Evolutionary conservation across 2,329 filamentous ascomycete species (phyloP).

Genomic region (Allantophomopsis lycopodina): DNA sequence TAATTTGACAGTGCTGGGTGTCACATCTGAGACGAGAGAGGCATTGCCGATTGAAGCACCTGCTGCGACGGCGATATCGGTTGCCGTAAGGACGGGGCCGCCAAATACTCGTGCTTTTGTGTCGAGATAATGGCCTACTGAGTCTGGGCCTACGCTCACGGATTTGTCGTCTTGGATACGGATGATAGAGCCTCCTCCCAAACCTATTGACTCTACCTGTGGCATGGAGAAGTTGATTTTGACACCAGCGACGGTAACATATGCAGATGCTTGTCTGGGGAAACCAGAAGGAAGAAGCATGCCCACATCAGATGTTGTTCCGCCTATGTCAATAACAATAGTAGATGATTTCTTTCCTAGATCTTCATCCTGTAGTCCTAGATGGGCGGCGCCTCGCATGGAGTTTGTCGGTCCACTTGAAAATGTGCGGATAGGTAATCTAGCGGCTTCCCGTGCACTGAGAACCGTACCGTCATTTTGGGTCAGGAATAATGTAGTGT

Average conservation of each 20-base stretch:
- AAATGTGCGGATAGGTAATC: conserved; percentile 46
- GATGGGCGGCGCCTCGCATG: conserved; percentile 47
- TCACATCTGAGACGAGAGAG: conserved; percentile 6
- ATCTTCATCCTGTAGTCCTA: conserved; percentile 17
- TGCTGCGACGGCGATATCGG: conserved; percentile 29
- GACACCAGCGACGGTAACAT: conserved; percentile 35
- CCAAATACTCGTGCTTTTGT: conserved; percentile 36
- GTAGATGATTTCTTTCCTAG: conserved; percentile 10
- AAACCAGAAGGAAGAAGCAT: conserved; percentile 41
- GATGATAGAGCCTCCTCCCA: conserved; percentile 38
- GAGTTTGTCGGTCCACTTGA: conserved; percentile 51
- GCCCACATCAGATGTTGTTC: conserved; percentile 44
- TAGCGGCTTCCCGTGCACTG: conserved; percentile 35
- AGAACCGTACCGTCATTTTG: conserved; percentile 51
- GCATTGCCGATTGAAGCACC: conserved; percentile 11
- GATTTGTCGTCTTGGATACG: conserved; percentile 8
- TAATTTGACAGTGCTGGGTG: conserved; percentile 4
- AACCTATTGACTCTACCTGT: conserved; percentile 36
- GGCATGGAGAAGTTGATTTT: conserved; percentile 43
- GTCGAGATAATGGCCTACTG: conserved; percentile 35
- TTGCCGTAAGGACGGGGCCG: conserved; percentile 34
- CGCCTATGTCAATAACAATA: conserved; percentile 40
- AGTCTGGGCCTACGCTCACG: conserved; percentile 34
- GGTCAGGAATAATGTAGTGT: conserved; percentile 32
- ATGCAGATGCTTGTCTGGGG: conserved; percentile 41